These are phyloP conservation scores for Globisporangium orthogonon DNA, from an alignment of 352 stramenopile genomes.

Conservation along the genomic window DNA sequence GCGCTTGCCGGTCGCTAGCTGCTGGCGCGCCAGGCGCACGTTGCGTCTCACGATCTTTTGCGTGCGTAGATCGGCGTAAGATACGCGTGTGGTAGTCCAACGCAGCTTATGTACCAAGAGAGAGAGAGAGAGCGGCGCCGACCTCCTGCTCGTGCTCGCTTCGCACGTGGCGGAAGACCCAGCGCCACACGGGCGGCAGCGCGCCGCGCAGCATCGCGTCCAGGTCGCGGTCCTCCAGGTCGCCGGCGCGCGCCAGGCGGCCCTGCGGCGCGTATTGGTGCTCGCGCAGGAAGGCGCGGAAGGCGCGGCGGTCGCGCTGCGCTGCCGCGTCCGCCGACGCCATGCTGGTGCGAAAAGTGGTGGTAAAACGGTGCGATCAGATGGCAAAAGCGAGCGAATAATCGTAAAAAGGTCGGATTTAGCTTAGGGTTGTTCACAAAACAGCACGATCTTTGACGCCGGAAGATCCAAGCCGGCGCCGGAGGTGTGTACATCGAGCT, in stretches of 20 bases:
- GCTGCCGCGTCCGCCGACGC: too few species aligned
- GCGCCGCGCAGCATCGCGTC: constrained; percentile 31
- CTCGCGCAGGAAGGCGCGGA: constrained; percentile 35
- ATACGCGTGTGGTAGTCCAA: too few species aligned
- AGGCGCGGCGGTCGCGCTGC: constrained; percentile 26
- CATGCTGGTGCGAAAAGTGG: too few species aligned
- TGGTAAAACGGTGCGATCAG: too few species aligned
- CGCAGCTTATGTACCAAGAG: too few species aligned
- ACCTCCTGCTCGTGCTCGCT: constrained; percentile 32
- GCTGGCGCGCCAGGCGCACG: constrained; percentile 21
- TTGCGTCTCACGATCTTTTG: constrained; percentile 24
- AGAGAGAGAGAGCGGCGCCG: not conserved
- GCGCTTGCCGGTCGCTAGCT: constrained; percentile 25
- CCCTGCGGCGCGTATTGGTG: constrained; percentile 37
- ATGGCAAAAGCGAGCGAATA: too few species aligned
- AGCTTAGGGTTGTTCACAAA: too few species aligned
- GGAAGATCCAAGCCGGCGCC: too few species aligned
- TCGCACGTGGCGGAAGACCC: constrained; percentile 31
- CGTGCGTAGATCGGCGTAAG: too few species aligned
- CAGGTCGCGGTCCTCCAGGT: constrained; percentile 33
- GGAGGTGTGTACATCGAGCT: too few species aligned
- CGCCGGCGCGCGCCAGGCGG: constrained; percentile 19
- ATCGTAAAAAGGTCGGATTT: too few species aligned
- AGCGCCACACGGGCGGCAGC: constrained; percentile 29
- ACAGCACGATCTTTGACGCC: too few species aligned